Base-by-base conservation (phyloP, 1,284 basidiomycete genomes). In the Fomitopsis betulina region DNA sequence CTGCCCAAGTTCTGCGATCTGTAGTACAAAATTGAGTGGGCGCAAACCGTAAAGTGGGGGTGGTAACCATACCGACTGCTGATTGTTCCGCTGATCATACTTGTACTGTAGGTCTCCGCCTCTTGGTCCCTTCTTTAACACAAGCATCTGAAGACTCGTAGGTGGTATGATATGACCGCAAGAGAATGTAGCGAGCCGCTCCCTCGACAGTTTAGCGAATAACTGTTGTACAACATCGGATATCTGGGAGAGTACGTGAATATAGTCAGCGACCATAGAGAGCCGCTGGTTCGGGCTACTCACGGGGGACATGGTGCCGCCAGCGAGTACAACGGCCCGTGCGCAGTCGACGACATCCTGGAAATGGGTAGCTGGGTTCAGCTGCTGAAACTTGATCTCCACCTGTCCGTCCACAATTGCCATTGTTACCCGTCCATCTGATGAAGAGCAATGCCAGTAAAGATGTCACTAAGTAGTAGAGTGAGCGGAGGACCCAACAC, bases 221-320 rank as follows among this genome's bases (percentile, higher is more conserved):
- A 99, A 78, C 67, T 98, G 96, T 56, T 80, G 80, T 30, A 85
- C 78, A 25, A 98, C 85, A 71, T 98, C 95, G n/a, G 90, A 87
- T 50, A 98, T 89, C 94, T 96, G 65, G 40, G 25, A 38, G n/a
- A 23, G 53, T 51, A 47, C 35, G 35, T 37, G 35, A 5, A 37
- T 5, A 2, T 12, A 30, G 27, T 30, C 27, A 30, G 27, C 27
- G 27, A 30, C 27, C 27, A 30, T 30, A 8, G 5, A 8, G 8
- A 30, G 27, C 27, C 27, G 17, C 23, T 6, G 19, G 42, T 10
- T 25, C 13, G n/a, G 21, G n/a, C 12, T 13, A 64, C 78, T 58
- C 66, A 95, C 93, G 8, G 96, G 96, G 40, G 94, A 94, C 96
- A 99, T 98, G 0, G 96, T 99, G 2, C 96, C 96, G 9, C 96